Base-by-base conservation (phyloP, 805 yeast species). In the Myxozyma mucilagina region DNA sequence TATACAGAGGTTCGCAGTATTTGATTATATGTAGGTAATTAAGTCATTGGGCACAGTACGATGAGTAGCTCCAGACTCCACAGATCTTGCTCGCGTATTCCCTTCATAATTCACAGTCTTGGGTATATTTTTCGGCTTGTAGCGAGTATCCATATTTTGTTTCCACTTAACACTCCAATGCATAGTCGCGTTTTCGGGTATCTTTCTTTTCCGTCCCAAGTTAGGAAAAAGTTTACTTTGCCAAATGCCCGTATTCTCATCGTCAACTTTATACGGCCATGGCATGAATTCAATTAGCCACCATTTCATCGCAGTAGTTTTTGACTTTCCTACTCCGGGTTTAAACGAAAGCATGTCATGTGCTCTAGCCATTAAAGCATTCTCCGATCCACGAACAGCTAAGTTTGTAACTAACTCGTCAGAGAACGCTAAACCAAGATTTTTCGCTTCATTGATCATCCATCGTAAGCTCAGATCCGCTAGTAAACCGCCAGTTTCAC, bases 151-250 rank as follows among this genome's bases (percentile, higher is more conserved):
- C 11, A 61, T 39, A 29, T 34, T 29, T 34, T 41, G 49, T 45
- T 63, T 65, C 83, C 86, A 85, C 61, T 75, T 77, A 0, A 85
- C 79, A 49, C 89, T 84, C 89, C 90, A 86, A 71, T 86, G 90
- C 38, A 85, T 61, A 13, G 71, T 72, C 10, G 81, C 79, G 59
- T 76, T 71, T 1, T 63, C 60, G 0, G 89, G 88, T 3, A 86
- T 72, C 45, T 74, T 74, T 61, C 90, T 74, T 4, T 70, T 59
- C 13, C 82, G 74, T 1, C 90, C 90, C 2, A 84, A 67, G 68
- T 86, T 85, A 0, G 90, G 90, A 13, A 73, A 68, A 66, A 77
- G 82, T 4, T 74, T 71, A 51, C 78, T 75, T 58, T 72, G 74
- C 87, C 88, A 84, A 66, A 84, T 10, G 16, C 44, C 44, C 13